Evolutionary conservation across 176 grass and related monocot genomes (phyloP).

Genomic region (Phyllostachys edulis): DNA sequence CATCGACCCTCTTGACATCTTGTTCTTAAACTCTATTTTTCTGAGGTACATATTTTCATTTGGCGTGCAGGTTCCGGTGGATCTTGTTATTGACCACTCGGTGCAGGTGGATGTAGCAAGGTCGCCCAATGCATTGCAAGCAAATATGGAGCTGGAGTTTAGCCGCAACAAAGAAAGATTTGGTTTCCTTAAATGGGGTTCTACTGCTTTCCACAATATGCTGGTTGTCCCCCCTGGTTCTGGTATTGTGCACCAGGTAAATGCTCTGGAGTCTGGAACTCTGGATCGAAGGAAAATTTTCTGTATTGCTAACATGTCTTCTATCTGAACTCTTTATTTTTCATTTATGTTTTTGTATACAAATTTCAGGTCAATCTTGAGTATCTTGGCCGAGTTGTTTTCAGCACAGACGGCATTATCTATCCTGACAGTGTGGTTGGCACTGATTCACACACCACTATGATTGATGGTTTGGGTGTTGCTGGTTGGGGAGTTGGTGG

Average conservation of each 20-base stretch:
- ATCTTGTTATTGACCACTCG: conserved; percentile 97
- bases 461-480: conserved; percentile 97
- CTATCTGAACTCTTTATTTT: neutral
- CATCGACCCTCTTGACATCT: neutral
- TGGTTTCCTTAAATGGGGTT: conserved; percentile 95
- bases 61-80: conserved; percentile 73
- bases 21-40: neutral
- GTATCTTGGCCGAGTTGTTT: conserved; percentile 91
- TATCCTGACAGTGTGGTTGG: conserved; percentile 95
- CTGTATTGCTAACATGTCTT: neutral
- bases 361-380: conserved; percentile 83
- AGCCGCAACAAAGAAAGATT: conserved; percentile 91
- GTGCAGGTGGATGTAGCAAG: conserved; percentile 97
- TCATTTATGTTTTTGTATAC: neutral
- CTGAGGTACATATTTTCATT: conserved; percentile 20
- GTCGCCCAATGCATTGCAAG: conserved; percentile 72
- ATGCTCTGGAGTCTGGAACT: neutral
- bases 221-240: conserved; percentile 91
- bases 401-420: conserved; percentile 68
- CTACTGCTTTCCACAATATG: conserved; percentile 93
- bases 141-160: conserved; percentile 88
- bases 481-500: conserved; percentile 96
- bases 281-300: neutral
- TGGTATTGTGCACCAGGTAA: conserved; percentile 94
- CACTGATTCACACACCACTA: conserved; percentile 95